Conservation (phyloP, 2,329 filamentous ascomycete species). For the Curvularia verruculosa region DNA sequence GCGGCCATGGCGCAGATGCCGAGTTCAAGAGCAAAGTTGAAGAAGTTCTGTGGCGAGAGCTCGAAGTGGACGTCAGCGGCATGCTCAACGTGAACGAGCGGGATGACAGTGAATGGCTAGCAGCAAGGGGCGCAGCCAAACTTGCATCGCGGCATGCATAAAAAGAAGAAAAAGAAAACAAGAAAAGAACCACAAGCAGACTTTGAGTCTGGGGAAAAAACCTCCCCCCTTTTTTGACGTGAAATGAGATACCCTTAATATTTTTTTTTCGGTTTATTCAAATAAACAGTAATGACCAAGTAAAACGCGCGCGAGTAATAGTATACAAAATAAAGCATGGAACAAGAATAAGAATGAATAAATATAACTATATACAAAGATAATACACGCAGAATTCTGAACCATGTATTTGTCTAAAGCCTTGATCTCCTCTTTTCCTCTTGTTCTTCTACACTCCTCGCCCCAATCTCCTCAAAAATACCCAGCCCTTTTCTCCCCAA, state of each 20-base stretch:
- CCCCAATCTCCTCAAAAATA: constrained; percentile 67
- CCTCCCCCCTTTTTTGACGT: no score
- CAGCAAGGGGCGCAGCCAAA: constrained; percentile 35
- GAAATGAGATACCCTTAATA: constrained; percentile 4
- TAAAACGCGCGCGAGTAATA: no score
- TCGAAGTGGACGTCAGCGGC: constrained; percentile 27
- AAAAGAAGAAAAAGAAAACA: no score
- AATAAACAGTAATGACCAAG: background rate
- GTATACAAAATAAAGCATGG: no score
- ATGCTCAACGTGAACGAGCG: constrained; percentile 20
- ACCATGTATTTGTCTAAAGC: no score
- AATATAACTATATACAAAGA: background rate
- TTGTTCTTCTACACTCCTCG: background rate
- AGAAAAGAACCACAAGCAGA: background rate
- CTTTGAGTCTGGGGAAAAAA: background rate
- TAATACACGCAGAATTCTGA: no score
- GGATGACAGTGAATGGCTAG: constrained; percentile 18
- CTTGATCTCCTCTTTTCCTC: background rate
- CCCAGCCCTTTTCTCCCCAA: constrained; percentile 66
- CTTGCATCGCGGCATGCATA: constrained; percentile 21
- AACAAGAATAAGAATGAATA: background rate
- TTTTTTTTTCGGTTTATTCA: background rate
- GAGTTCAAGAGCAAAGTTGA: constrained; percentile 34
- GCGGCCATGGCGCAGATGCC: constrained; percentile 26
- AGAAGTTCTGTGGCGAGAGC: constrained; percentile 26